Percentiles rank a stretch among this genome's conserved stretches.
Conservation (phyloP, 495 filamentous ascomycete genomes). For the Xylaria intraflava region DNA sequence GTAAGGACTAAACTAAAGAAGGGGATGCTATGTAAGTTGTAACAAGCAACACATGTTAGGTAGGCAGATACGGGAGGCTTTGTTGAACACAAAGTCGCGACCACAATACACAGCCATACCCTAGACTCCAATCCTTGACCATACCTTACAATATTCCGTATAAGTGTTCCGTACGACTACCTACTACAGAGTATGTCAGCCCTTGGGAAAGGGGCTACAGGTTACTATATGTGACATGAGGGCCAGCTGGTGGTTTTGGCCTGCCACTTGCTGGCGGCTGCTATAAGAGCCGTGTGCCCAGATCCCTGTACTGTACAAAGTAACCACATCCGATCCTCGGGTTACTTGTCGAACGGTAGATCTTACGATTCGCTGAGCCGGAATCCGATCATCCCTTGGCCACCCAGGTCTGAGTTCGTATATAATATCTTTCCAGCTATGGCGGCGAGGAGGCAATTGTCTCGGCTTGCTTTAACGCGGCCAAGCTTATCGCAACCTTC, state of each 20-base stretch:
- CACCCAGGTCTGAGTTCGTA: background rate
- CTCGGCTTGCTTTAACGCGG: constrained; percentile 17
- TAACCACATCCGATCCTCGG: background rate
- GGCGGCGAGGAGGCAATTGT: constrained; percentile 23
- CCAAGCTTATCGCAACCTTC: constrained; percentile 14
- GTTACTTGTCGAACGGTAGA: background rate
- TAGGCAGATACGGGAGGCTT: background rate
- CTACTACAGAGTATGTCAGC: too few species aligned
- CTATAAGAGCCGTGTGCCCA: background rate
- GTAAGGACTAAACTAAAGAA: too few species aligned
- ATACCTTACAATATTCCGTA: too few species aligned
- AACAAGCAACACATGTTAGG: background rate
- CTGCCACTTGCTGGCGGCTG: too few species aligned
- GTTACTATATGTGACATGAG: too few species aligned
- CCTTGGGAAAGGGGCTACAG: too few species aligned
- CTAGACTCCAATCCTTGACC: too few species aligned
- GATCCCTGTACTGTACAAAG: background rate
- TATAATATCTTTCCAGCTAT: constrained; percentile 4
- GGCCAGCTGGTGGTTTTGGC: too few species aligned
- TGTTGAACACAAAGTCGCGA: background rate
- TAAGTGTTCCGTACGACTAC: too few species aligned
- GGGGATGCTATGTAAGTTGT: background rate
- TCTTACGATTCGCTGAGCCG: background rate
- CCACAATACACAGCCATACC: too few species aligned
- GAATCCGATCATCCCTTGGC: background rate